A percentile compares a stretch with the other conserved stretches of the same genome.
These are phyloP conservation scores for Trametes elegans DNA, from an alignment of 768 basidiomycete species.

Conservation along the genomic window DNA sequence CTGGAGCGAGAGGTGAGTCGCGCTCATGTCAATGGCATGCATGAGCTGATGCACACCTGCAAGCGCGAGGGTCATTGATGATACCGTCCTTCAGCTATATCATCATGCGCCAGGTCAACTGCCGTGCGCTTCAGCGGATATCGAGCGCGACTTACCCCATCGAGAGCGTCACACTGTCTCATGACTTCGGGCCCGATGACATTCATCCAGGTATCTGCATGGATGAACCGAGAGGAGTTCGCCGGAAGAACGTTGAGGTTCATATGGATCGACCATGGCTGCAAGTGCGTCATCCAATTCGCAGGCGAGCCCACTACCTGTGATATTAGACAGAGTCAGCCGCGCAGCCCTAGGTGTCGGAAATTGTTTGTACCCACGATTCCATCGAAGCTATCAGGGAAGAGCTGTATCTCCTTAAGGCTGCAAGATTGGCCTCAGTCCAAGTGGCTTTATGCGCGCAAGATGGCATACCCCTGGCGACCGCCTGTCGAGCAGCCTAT, in stretches of 20 bases:
- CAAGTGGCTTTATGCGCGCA: background rate
- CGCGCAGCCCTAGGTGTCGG: no score
- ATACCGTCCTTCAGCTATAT: constrained; percentile 27
- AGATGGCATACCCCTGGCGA: constrained; percentile 21
- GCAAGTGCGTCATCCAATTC: constrained; percentile 22
- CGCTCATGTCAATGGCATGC: background rate
- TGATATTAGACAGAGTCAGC: background rate
- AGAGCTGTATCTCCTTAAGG: constrained; percentile 20
- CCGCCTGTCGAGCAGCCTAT: constrained; percentile 30
- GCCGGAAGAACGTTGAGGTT: constrained; percentile 21
- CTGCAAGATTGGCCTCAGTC: background rate
- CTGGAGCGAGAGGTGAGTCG: background rate
- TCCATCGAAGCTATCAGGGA: constrained; percentile 32
- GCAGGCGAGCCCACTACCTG: constrained; percentile 31
- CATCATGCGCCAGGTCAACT: background rate
- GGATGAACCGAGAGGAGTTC: constrained; percentile 24
- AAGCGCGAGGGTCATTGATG: constrained; percentile 20
- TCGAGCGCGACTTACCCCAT: constrained; percentile 22
- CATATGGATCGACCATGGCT: constrained; percentile 21
- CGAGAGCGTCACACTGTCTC: constrained; percentile 31
- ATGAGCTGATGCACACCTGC: constrained; percentile 11
- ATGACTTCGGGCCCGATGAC: constrained; percentile 30
- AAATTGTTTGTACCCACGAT: constrained; percentile 28
- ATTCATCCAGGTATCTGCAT: constrained; percentile 21
- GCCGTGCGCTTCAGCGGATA: background rate